Evolutionary conservation across 1,284 basidiomycete species (phyloP).

Genomic region (Pisolithus thermaeus): DNA sequence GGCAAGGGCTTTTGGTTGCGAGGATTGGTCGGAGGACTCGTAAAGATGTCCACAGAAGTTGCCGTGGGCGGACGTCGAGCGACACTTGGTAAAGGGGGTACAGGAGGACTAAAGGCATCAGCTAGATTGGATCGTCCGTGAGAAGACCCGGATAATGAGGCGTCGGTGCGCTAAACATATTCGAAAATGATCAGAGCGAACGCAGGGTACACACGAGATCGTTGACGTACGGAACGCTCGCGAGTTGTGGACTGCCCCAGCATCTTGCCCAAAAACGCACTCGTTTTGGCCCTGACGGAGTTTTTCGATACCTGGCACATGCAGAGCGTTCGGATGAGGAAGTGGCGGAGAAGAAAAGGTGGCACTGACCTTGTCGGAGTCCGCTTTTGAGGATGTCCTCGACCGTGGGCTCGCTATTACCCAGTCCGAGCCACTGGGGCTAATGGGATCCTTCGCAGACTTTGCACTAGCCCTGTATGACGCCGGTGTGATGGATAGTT

Average conservation of each 20-base stretch:
- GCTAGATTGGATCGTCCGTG: slow-evolving; percentile 31
- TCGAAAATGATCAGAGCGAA: slow-evolving; percentile 16
- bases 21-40: slow-evolving; percentile 28
- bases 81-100: slow-evolving; percentile 59
- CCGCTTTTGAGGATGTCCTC: slow-evolving; percentile 36
- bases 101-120: slow-evolving; percentile 57
- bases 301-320: slow-evolving; percentile 43
- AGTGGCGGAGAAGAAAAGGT: not conserved
- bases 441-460: slow-evolving; percentile 22
- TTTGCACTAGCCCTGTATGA: slow-evolving; percentile 18
- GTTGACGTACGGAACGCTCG: slow-evolving; percentile 60
- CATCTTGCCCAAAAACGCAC: slow-evolving; percentile 73
- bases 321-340: slow-evolving; percentile 5
- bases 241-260: slow-evolving; percentile 55
- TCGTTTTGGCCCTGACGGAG: slow-evolving; percentile 69
- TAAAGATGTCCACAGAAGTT: slow-evolving; percentile 51
- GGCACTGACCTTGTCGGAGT: slow-evolving; percentile 38
- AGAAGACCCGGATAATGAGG: slow-evolving; percentile 17
- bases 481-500: slow-evolving; percentile 25
- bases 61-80: slow-evolving; percentile 31
- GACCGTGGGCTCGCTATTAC: slow-evolving; percentile 42
- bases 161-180: slow-evolving; percentile 38
- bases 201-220: slow-evolving; percentile 3
- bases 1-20: slow-evolving; percentile 54
- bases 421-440: slow-evolving; percentile 44